phyloP scores from a whole-genome alignment of 768 basidiomycete species.

The Phanerodontia chrysosporium region DNA sequence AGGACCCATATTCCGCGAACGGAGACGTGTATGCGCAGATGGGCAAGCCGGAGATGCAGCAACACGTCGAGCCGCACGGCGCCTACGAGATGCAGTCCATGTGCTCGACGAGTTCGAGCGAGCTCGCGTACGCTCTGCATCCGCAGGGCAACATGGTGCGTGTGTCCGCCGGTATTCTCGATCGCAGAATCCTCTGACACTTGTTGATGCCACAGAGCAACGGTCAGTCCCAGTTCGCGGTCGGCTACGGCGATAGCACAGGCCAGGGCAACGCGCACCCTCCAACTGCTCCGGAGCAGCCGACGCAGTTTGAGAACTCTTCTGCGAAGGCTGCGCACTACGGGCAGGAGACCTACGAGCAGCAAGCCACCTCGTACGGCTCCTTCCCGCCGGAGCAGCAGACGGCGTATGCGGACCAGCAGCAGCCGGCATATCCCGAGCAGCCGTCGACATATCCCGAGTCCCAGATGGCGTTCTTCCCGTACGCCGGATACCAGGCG shows the following conservation, averaged over 20 bases:
- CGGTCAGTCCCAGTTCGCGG: background rate
- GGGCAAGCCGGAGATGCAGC: background rate
- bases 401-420: background rate
- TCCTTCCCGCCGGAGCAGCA: background rate
- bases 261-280: background rate
- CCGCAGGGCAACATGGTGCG: background rate
- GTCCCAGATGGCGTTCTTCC: background rate
- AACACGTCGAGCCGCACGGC: background rate
- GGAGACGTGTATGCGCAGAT: background rate
- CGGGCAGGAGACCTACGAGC: background rate
- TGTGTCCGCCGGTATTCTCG: background rate
- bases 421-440: background rate
- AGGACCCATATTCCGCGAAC: background rate
- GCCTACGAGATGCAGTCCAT: background rate
- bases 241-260: background rate
- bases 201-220: background rate
- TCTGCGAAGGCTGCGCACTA: background rate
- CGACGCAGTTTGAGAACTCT: background rate
- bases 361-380: background rate
- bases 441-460: background rate
- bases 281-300: background rate
- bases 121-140: constrained; percentile 10
- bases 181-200: background rate
- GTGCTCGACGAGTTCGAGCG: constrained; percentile 2
- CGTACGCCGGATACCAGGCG: background rate